These are phyloP conservation scores for Diaporthe citrichinensis DNA, from an alignment of 2,329 filamentous ascomycete species.

Conservation along the genomic window DNA sequence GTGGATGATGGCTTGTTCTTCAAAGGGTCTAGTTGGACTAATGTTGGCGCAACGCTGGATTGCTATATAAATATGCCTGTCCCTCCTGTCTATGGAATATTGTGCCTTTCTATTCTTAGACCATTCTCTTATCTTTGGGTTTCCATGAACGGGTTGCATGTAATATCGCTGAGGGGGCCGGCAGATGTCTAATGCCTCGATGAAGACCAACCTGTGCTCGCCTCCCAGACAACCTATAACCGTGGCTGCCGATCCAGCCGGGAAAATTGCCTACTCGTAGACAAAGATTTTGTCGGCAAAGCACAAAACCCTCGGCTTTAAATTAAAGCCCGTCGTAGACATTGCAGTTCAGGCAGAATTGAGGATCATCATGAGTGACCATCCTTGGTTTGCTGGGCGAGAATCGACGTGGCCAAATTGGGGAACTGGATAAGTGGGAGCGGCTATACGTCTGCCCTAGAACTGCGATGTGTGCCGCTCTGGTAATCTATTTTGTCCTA, in stretches of 20 bases:
- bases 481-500: not conserved
- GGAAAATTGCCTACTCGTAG: not conserved
- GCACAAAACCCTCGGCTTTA: not conserved
- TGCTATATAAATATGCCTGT: not conserved
- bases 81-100: no score
- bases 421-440: not conserved
- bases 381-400: not conserved
- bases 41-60: slow-evolving; percentile 38
- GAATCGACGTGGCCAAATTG: not conserved
- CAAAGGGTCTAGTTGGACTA: slow-evolving; percentile 46
- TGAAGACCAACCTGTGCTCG: not conserved
- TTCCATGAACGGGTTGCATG: not conserved
- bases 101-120: not conserved
- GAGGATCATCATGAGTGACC: not conserved
- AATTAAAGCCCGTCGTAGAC: not conserved
- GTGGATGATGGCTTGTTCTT: slow-evolving; percentile 50
- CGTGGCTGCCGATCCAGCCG: not conserved
- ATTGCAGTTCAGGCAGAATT: slow-evolving; percentile 18
- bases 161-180: not conserved
- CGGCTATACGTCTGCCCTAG: not conserved
- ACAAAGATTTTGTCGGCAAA: not conserved
- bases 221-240: not conserved
- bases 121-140: not conserved
- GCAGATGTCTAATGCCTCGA: not conserved
- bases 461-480: not conserved